Conservation (phyloP, 495 filamentous ascomycete genomes). For the Lasiosphaeria ovina region DNA sequence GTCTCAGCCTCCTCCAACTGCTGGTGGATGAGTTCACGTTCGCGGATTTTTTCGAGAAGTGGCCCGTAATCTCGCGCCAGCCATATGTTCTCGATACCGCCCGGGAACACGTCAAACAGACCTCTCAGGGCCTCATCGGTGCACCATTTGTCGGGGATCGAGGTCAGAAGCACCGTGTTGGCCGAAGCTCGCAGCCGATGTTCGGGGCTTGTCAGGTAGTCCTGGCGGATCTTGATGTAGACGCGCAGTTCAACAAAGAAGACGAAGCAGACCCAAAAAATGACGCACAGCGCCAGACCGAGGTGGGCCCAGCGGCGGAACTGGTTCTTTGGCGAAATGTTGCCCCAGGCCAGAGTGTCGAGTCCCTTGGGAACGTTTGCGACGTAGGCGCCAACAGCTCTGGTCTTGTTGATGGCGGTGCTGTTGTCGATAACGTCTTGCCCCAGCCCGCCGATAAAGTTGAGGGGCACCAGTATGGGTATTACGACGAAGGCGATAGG, state of each 20-base stretch:
- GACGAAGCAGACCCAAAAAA: slow-evolving; percentile 81
- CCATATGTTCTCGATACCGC: slow-evolving; percentile 94
- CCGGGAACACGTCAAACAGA: slow-evolving; percentile 96
- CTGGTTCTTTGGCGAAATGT: slow-evolving; percentile 68
- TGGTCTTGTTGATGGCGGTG: slow-evolving; percentile 14
- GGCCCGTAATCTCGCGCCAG: slow-evolving; percentile 90
- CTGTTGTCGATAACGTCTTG: slow-evolving; percentile 45
- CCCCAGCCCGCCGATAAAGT: slow-evolving; percentile 70
- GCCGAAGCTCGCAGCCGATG: slow-evolving; percentile 94
- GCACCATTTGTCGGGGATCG: slow-evolving; percentile 87
- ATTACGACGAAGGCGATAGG: slow-evolving; percentile 76
- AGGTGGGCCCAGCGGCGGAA: slow-evolving; percentile 87
- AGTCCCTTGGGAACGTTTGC: slow-evolving; percentile 53
- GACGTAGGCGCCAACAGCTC: neutral
- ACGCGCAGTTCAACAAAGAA: slow-evolving; percentile 84
- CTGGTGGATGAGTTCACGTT: slow-evolving; percentile 67
- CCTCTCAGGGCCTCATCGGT: slow-evolving; percentile 72
- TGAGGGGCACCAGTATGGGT: slow-evolving; percentile 83
- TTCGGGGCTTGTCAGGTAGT: slow-evolving; percentile 92
- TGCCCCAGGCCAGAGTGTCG: slow-evolving; percentile 86
- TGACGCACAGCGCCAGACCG: slow-evolving; percentile 72
- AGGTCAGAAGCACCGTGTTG: slow-evolving; percentile 88
- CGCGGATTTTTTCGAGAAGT: slow-evolving; percentile 80
- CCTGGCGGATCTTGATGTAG: slow-evolving; percentile 93
- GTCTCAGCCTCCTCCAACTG: slow-evolving; percentile 82